Conservation (phyloP, 495 filamentous ascomycete species). For the Penicillium ucsense region DNA sequence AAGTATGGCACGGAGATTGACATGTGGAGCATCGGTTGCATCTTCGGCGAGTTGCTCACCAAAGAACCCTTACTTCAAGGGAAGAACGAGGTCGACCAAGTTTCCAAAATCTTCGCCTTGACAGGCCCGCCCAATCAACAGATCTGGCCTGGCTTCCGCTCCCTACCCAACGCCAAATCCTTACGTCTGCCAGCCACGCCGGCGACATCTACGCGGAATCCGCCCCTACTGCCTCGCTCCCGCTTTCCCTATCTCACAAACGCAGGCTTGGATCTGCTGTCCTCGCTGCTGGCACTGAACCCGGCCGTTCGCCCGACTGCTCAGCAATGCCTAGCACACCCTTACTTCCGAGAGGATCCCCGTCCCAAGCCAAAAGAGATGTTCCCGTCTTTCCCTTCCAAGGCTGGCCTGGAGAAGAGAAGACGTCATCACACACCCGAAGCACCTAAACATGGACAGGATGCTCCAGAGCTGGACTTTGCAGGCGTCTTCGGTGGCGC, state of each 20-base stretch:
- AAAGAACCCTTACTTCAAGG: constrained; percentile 82
- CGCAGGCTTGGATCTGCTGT: constrained; percentile 61
- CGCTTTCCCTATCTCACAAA: constrained; percentile 75
- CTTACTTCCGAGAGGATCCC: constrained; percentile 85
- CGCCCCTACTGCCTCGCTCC: constrained; percentile 43
- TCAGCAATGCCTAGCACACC: constrained; percentile 59
- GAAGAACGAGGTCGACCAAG: constrained; percentile 88
- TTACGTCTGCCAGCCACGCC: constrained; percentile 60
- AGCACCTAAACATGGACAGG: constrained; percentile 70
- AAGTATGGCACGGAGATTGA: constrained; percentile 73
- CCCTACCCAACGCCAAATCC: constrained; percentile 79
- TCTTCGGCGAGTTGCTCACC: constrained; percentile 84
- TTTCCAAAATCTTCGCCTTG: constrained; percentile 76
- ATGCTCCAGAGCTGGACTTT: constrained; percentile 57
- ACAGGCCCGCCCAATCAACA: constrained; percentile 84
- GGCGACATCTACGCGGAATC: constrained; percentile 8
- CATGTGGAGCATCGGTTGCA: constrained; percentile 94
- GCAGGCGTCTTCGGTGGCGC: constrained; percentile 74
- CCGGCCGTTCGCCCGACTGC: constrained; percentile 63
- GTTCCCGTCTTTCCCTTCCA: constrained; percentile 89
- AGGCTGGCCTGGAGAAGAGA: constrained; percentile 84
- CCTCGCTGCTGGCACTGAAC: constrained; percentile 61
- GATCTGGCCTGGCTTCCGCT: constrained; percentile 77
- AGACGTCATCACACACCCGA: constrained; percentile 65
- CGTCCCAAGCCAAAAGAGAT: constrained; percentile 75